Evolutionary conservation across 768 basidiomycete genomes (phyloP), one percentile per base, ranked within the genome.

Genomic region (Termitomyces sp.): DNA sequence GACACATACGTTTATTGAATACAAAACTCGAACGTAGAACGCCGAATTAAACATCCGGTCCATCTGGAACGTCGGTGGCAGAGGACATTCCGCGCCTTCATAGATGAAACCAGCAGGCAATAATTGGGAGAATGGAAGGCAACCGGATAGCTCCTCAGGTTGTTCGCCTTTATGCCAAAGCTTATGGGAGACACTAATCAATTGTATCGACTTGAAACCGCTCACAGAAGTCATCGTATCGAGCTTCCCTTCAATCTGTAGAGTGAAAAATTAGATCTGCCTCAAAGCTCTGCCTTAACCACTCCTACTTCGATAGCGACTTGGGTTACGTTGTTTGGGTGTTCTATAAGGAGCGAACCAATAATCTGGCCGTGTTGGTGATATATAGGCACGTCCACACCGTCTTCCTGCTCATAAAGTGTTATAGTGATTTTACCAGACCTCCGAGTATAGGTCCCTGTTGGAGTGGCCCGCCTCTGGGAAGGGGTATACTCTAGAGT

Each of bases 31-130:
- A 10, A 76, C 70, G 52, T 61, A 72, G 16, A 82, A 64, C 10
- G 74, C 72, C 1, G 76, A 74, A 2, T 73, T 55, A 27, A 69
- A 70, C 8, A 69, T 63, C 32, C 67, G 65, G 18, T 71, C 63
- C 8, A 68, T 60, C 27, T 72, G 63, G 58, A 74, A 83, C 1
- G 78, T 74, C 1, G 86, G 84, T 2, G 86, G 86, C 9, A 85
- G 66, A 29, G 74, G 67, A 36, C 63, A 59, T 4, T 65, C 53
- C 16, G 69, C 63, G 42, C 65, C 65, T 6, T 65, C 68, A 46
- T 80, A 73, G 31, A 67, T 60, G 61, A 79, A 87, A 12, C 71
- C 75, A 4, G 73, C 56, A 3, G 85, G 85, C 16, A 88, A 69
- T 12, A 66, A 46, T 26, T 72, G 61, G 9, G 71, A 68, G 60